Conservation (phyloP, 148 eudicot species). For the Chenopodium berlandieri region DNA sequence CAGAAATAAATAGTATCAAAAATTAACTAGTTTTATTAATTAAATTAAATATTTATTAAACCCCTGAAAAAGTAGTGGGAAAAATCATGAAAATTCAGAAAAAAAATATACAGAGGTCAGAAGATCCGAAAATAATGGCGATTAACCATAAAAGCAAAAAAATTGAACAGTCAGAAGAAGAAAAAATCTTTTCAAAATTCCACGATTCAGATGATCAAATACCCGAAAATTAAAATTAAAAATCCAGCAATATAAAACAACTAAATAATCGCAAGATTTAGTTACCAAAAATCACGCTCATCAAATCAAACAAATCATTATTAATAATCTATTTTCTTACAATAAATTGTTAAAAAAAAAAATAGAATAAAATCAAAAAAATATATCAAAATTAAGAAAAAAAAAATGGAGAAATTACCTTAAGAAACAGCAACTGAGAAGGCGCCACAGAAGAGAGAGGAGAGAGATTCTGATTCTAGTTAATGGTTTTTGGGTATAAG, state of each 20-base stretch:
- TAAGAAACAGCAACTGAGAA: conserved; percentile 11
- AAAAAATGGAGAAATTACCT: conserved; percentile 7
- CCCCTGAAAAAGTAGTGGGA: conserved; percentile 14
- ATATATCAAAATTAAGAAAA: not conserved
- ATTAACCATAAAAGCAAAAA: not conserved
- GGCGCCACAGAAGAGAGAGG: conserved; percentile 29
- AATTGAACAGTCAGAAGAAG: conserved; percentile 19
- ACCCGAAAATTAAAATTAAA: not conserved
- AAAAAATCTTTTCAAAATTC: not conserved
- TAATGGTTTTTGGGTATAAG: conserved; percentile 4
- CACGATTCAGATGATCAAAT: conserved; percentile 13
- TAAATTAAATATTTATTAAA: not conserved
- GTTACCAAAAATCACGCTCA: conserved; percentile 30
- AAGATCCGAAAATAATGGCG: conserved; percentile 55
- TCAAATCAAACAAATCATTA: conserved; percentile 13
- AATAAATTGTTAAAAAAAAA: not conserved
- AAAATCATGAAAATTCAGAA: conserved; percentile 10
- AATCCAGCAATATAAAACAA: not conserved
- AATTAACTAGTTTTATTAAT: not conserved
- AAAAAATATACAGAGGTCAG: conserved; percentile 26
- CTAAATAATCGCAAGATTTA: conserved; percentile 23
- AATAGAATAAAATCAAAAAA: not conserved
- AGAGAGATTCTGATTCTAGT: conserved; percentile 37
- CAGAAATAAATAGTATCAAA: not conserved
- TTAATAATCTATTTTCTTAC: not conserved